phyloP scores from a whole-genome alignment of 2,329 filamentous ascomycete species.

The Myriosclerotinia curreyana region DNA sequence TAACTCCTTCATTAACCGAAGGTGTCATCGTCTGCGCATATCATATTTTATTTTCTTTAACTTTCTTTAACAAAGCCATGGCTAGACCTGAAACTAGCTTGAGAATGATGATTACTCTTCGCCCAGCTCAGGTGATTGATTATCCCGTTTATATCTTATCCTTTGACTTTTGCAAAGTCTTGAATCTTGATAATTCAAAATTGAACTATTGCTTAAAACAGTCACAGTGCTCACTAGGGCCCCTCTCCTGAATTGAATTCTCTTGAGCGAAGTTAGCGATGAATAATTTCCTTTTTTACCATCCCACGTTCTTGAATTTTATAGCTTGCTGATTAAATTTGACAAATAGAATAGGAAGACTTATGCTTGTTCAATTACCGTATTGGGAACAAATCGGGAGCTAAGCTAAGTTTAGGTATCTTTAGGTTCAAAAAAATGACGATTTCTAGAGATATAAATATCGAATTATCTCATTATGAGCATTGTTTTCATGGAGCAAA shows the following conservation, averaged over 20 bases:
- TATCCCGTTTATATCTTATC: background rate
- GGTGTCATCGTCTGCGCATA: background rate
- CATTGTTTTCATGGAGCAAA: constrained; percentile 9
- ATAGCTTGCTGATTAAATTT: background rate
- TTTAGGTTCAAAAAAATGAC: constrained; percentile 1
- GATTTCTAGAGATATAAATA: constrained; percentile 1
- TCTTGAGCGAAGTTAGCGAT: constrained; percentile 20
- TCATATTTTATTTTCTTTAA: background rate
- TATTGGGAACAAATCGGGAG: background rate
- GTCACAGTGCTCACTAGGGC: constrained; percentile 4
- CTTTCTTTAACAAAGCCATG: background rate
- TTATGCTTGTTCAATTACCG: constrained; percentile 8
- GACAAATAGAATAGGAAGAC: constrained; percentile 1
- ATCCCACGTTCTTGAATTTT: too few relatives aligned
- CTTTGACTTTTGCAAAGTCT: background rate
- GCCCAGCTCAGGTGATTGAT: constrained; percentile 19
- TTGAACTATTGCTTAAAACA: constrained; percentile 14
- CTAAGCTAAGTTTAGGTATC: constrained; percentile 11
- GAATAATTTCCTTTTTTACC: constrained; percentile 17
- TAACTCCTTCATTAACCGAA: constrained; percentile 16
- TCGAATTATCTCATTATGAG: constrained; percentile 6
- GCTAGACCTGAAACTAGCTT: constrained; percentile 3
- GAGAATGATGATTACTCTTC: constrained; percentile 13
- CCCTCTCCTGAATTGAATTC: constrained; percentile 2
- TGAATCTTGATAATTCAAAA: too few relatives aligned